Conservation (phyloP, 2,329 filamentous ascomycete species). For the Aureobasidium sp. region DNA sequence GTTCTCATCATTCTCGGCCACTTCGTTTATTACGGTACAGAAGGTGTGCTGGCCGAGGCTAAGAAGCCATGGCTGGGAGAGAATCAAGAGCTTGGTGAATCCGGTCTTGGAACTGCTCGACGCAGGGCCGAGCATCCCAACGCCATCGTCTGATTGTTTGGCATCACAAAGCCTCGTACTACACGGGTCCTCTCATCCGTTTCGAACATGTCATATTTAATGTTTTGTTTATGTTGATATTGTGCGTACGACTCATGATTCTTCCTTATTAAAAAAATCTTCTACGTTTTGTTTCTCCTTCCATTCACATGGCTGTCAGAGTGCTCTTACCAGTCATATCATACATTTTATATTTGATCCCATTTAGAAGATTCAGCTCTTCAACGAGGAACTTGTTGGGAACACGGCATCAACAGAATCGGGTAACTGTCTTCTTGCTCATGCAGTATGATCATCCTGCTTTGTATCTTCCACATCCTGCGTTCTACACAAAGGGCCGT, state of each 20-base stretch:
- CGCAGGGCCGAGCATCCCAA: conserved; percentile 39
- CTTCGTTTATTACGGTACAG: conserved; percentile 78
- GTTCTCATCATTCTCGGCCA: conserved; percentile 83
- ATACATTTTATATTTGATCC: no score
- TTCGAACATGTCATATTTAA: background rate
- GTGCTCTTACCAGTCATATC: no score
- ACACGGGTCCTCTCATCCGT: background rate
- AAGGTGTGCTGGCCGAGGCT: conserved; percentile 74
- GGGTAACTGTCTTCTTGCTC: no score
- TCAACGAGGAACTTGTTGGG: no score
- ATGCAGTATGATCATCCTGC: no score
- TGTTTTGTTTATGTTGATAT: background rate
- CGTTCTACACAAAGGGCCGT: no score
- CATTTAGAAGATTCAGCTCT: no score
- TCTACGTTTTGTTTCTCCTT: no score
- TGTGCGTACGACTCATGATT: background rate
- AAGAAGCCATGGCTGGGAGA: conserved; percentile 92
- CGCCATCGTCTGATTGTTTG: background rate
- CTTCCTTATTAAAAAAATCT: background rate
- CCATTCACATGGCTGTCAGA: no score
- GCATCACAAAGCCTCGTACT: background rate
- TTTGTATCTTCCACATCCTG: no score
- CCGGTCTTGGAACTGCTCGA: conserved; percentile 80
- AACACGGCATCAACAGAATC: no score
- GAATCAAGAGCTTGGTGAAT: conserved; percentile 73